Conservation (phyloP, 2,329 filamentous ascomycete genomes). For the Arthroderma sp. region DNA sequence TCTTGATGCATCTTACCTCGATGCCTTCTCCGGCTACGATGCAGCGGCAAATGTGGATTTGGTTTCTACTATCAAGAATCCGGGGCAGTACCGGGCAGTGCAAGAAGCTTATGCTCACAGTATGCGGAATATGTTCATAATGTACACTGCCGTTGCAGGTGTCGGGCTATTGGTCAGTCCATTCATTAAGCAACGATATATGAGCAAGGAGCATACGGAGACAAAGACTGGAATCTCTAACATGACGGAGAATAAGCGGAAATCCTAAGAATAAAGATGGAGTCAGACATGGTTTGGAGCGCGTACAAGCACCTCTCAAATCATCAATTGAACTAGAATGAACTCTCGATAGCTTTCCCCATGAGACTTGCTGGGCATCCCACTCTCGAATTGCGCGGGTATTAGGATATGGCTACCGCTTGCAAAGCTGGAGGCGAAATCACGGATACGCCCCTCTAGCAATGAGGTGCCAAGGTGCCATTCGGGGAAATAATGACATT, state of each 20-base stretch:
- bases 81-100: slow-evolving; percentile 30
- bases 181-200: not conserved
- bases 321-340: too few relatives aligned
- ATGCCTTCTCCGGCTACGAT: slow-evolving; percentile 28
- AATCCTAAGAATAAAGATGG: not conserved
- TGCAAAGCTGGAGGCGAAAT: too few relatives aligned
- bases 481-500: too few relatives aligned
- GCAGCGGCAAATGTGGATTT: slow-evolving; percentile 39
- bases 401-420: too few relatives aligned
- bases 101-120: slow-evolving; percentile 39
- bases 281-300: slow-evolving; percentile 9
- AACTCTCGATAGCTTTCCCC: too few relatives aligned
- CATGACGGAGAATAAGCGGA: not conserved
- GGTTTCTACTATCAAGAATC: slow-evolving; percentile 30
- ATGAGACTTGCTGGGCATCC: too few relatives aligned
- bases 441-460: too few relatives aligned
- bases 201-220: slow-evolving; percentile 4
- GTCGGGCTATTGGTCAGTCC: not conserved
- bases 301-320: too few relatives aligned
- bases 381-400: too few relatives aligned
- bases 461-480: too few relatives aligned
- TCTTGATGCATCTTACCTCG: not conserved
- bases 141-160: slow-evolving; percentile 36
- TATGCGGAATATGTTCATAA: slow-evolving; percentile 39
- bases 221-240: slow-evolving; percentile 2